Conservation (phyloP, 208 protist species). For the Entamoeba nuttalli region DNA sequence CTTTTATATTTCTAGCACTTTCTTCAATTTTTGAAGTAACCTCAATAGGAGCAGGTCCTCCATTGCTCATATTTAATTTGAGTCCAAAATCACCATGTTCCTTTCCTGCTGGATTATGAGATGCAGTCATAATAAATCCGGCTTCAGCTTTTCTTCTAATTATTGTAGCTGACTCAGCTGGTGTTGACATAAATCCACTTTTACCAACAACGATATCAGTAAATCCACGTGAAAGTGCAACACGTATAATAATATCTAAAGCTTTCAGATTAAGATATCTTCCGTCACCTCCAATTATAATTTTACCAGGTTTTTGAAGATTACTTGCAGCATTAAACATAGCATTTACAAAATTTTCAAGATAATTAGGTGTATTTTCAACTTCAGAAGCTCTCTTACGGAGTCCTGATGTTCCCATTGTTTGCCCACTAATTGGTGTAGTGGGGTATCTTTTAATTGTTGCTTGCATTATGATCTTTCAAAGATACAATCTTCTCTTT, state of each 20-base stretch:
- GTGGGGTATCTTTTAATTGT: not conserved
- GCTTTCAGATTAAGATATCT: slow-evolving; percentile 70
- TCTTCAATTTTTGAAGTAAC: slow-evolving; percentile 75
- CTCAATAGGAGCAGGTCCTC: slow-evolving; percentile 72
- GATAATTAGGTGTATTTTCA: slow-evolving; percentile 69
- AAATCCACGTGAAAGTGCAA: slow-evolving; percentile 74
- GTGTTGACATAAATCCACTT: slow-evolving; percentile 77
- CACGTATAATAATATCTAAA: slow-evolving; percentile 72
- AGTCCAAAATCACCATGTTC: slow-evolving; percentile 81
- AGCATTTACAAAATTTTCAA: slow-evolving; percentile 85
- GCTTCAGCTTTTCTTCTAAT: slow-evolving; percentile 49
- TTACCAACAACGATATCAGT: slow-evolving; percentile 61
- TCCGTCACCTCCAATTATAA: slow-evolving; percentile 85
- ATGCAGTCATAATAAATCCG: slow-evolving; percentile 83
- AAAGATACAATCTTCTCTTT: not conserved
- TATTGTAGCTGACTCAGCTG: slow-evolving; percentile 75
- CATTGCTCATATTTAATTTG: slow-evolving; percentile 89
- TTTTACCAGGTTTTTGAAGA: slow-evolving; percentile 26
- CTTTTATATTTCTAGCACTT: slow-evolving; percentile 53
- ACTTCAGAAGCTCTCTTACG: slow-evolving; percentile 70
- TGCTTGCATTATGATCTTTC: not conserved
- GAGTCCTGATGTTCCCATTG: slow-evolving; percentile 47
- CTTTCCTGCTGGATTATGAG: slow-evolving; percentile 86
- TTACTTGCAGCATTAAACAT: slow-evolving; percentile 63
- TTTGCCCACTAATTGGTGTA: not conserved